These are phyloP conservation scores for Solanum etuberosum DNA, from an alignment of 257 asterid species.

Conservation along the genomic window DNA sequence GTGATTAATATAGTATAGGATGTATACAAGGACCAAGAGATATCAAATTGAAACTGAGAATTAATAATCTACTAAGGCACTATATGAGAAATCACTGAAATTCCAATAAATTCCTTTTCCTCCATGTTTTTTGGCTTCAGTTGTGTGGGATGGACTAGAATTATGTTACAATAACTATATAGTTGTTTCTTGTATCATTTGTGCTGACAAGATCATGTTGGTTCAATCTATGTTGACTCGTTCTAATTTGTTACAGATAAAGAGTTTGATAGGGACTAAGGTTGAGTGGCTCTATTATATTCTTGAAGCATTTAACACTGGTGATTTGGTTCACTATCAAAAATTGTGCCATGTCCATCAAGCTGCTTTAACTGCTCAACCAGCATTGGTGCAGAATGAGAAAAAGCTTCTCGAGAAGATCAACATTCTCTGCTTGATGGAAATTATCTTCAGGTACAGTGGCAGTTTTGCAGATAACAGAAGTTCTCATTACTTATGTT, in stretches of 20 bases:
- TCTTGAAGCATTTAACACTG: slow-evolving; percentile 86
- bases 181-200: background rate
- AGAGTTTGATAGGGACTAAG: slow-evolving; percentile 71
- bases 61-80: background rate
- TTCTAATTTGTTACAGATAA: slow-evolving; percentile 25
- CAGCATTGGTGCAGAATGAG: slow-evolving; percentile 86
- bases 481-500: background rate
- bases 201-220: background rate
- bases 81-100: background rate
- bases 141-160: background rate
- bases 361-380: slow-evolving; percentile 77
- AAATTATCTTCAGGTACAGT: slow-evolving; percentile 77
- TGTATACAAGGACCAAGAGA: background rate
- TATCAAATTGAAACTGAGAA: background rate
- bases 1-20: background rate
- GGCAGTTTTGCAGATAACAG: background rate
- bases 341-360: slow-evolving; percentile 73
- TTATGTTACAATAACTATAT: background rate
- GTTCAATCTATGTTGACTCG: background rate
- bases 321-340: slow-evolving; percentile 82
- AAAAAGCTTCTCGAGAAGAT: slow-evolving; percentile 86
- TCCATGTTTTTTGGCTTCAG: background rate
- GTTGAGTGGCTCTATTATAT: slow-evolving; percentile 88
- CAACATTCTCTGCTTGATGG: slow-evolving; percentile 95
- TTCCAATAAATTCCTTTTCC: background rate